Base-by-base conservation (phyloP, 495 filamentous ascomycete species). In the Aspergillus cavernicola region DNA sequence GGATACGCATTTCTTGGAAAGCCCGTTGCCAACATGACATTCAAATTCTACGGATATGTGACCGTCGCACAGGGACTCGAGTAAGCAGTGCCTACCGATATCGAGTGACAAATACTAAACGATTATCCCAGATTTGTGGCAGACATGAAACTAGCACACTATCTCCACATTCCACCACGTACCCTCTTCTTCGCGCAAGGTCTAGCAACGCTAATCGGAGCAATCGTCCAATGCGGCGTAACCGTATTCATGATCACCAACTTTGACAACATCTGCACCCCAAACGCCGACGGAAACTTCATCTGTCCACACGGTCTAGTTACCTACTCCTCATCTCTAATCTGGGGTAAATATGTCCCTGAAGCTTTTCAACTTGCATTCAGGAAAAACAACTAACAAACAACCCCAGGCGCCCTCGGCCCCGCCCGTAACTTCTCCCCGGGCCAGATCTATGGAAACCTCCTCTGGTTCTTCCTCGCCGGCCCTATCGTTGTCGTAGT, bases 121-220 rank as follows among this genome's bases (percentile, higher is more conserved):
- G 38, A 39, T 11, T 40, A 2, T 18, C 68, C 62, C 62, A 58
- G 84, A 76, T 67, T 88, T 72, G 85, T 88, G 71, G 85, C 71
- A 74, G 74, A 86, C 79, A 70, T 89, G 87, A 74, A 91, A 82
- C 65, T 90, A 80, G 85, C 83, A 7, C 84, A 88, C 61, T 90
- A 89, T 67, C 82, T 89, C 68, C 87, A 88, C 61, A 81, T 87
- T n/a, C 81, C 85, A 1, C 85, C 85, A 0, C 73, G 85, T 6
- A 84, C 79, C 1, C 77, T 88, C 63, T 89, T 89, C 66, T 70
- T 80, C 57, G 82, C 82, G 0, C 85, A 88, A 62, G 82, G 85
- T 0, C 71, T 87, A 7, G 82, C 84, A 20, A 85, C 83, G 0
- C 80, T 84, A 3, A 64, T 86, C 24, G 83, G 83, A 1, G 85